Evolutionary conservation across 148 eudicot species (phyloP), one percentile per base, ranked within the genome.

Genomic region (Rhododendron williamsianum): DNA sequence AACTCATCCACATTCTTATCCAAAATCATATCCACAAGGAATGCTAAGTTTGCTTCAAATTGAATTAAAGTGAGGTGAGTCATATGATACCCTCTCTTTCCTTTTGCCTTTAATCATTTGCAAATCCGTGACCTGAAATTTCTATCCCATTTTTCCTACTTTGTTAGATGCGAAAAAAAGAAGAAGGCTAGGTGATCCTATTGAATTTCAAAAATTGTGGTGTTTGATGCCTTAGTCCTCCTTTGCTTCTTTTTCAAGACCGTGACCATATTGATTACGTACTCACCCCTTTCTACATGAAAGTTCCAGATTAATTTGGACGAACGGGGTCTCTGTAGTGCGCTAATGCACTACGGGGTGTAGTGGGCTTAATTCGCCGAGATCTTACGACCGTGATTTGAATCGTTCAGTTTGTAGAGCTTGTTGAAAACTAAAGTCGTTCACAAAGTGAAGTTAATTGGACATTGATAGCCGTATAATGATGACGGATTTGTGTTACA

Each of bases 1-100:
- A 36, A 41, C 43, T 41, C 43, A 41, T 41, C 43, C 43, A 25
- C 6, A 48, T 9, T 81, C 63, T 63, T 81, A 81, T 81, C 83
- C 83, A 56, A 56, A 48, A 48, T 11, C 81, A 79, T 78, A 78
- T 78, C 81, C 81, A 78, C 81, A 81, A 18, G 16, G 83, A 63
- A 54, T 81, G 45, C 36, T 56, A 36, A 81, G 83, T 23, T 35
- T 35, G 71, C 69, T 81, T 63, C 71, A 35, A 56, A 48, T 54
- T 81, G 71, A 81, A 54, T 54, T 52, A 19, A 81, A 81, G 71
- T 45, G 54, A 4, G 69, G 43, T 41, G 84, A 63, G 35, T 63
- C 84, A 60, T 63, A 71, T 82, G 84, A 82, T 51, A 63, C 49
- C 74, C 60, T 12, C 9, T 82, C 48, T 33, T 16, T 52, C 9